Evolutionary conservation across 371 early-diverging fungal species (phyloP), one percentile per base, ranked within the genome.

Genomic region (Mortierella sp.): DNA sequence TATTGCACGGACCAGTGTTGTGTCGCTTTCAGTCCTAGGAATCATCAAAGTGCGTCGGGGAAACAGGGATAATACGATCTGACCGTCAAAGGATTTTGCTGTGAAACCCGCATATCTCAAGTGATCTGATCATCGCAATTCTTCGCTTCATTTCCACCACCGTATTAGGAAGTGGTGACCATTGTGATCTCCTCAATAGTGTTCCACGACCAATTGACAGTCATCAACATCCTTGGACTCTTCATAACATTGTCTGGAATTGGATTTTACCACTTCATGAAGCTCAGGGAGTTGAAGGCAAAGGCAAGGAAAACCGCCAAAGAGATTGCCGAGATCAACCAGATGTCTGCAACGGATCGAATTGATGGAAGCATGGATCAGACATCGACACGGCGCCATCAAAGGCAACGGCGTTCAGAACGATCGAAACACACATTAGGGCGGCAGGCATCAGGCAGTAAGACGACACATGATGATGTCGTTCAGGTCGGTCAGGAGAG

Each of bases 21-120:
- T 92, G 10, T 83, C 92, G 0, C 69, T 92, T 43, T 88, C 90
- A 9, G 83, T 92, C 3, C 88, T 88, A 9, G 92, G 92, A 8
- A 91, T 91, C 67, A 61, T 86, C 63, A 92, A 91, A 10, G 34
- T 34, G 10, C 34, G 34, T 34, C 10, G 34, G 34, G n/a, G n/a
- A n/a, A n/a, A 34, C 10, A 34, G 34, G 7, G 10, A 34, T 34
- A 34, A 10, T 34, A n/a, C n/a, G n/a, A n/a, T n/a, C n/a, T n/a
- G n/a, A n/a, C n/a, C n/a, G n/a, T n/a, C n/a, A 7, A 34, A 7
- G 34, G 10, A 10, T 34, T 34, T 34, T 34, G 34, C 34, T 34
- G 10, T 34, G 34, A 7, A 4, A 34, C 10, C 34, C 10, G 34
- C 34, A n/a, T n/a, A n/a, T n/a, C n/a, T n/a, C n/a, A n/a, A n/a